A percentile compares a stretch with the other conserved stretches of the same genome.
These are phyloP conservation scores for Annulohypoxylon nitens DNA, from an alignment of 495 filamentous ascomycete genomes.

Conservation along the genomic window DNA sequence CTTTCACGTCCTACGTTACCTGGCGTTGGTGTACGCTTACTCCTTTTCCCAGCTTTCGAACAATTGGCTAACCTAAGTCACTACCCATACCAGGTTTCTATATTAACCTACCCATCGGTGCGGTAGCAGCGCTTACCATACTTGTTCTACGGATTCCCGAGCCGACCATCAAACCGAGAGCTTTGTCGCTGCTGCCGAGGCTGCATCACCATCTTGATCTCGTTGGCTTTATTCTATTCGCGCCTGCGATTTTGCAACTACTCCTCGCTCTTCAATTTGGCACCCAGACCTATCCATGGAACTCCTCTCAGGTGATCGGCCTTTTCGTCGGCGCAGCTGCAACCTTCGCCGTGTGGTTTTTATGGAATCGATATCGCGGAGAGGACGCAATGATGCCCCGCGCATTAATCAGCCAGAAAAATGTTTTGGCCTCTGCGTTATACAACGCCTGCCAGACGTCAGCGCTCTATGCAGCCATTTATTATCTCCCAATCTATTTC, in stretches of 20 bases:
- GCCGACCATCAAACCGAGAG: not conserved
- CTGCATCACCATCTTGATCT: slow-evolving; percentile 37
- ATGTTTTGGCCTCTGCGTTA: slow-evolving; percentile 36
- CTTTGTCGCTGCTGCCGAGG: slow-evolving; percentile 23
- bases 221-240: slow-evolving; percentile 42
- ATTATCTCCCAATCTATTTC: slow-evolving; percentile 73
- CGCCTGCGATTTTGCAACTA: slow-evolving; percentile 58
- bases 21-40: slow-evolving; percentile 54
- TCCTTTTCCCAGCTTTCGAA: slow-evolving; percentile 40
- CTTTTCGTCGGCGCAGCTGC: slow-evolving; percentile 61
- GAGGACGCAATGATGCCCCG: slow-evolving; percentile 65
- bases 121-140: slow-evolving; percentile 37
- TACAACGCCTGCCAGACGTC: slow-evolving; percentile 45
- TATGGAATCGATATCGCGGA: slow-evolving; percentile 59
- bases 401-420: slow-evolving; percentile 1
- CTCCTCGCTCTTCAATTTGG: slow-evolving; percentile 67
- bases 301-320: slow-evolving; percentile 55
- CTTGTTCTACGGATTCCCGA: slow-evolving; percentile 33
- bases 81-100: slow-evolving; percentile 50
- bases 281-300: slow-evolving; percentile 59
- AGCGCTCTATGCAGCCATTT: slow-evolving; percentile 31
- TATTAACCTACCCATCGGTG: slow-evolving; percentile 63
- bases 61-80: too few species aligned
- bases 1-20: slow-evolving; percentile 45
- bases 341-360: slow-evolving; percentile 55